Base-by-base conservation (phyloP, 768 basidiomycete genomes). In the Rhodotorula taiwanensis region DNA sequence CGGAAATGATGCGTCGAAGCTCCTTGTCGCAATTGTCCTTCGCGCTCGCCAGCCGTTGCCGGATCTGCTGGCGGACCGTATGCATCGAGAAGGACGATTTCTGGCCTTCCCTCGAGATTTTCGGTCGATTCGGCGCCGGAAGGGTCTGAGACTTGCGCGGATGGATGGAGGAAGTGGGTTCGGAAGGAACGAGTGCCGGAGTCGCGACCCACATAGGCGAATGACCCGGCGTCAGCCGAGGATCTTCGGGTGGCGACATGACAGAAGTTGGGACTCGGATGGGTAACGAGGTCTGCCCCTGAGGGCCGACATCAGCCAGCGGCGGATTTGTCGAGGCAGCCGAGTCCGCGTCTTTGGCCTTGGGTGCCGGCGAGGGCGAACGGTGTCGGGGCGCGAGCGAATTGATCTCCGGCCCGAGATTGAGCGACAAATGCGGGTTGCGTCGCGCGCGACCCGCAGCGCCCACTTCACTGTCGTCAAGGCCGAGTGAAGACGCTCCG, bases 11-110 rank as follows among this genome's bases (percentile, higher is more conserved):
- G 74, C 90, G 86, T 73, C 86, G 85, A 14, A 99, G 83, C 77
- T 95, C 91, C 80, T 88, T 88, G 83, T 99, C 91, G 80, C 94
- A 99, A 69, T 89, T 88, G 54, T 88, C 84, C 80, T 99, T 98
- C 61, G 94, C 92, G 6, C 86, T 87, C 79, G 85, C 87, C 76
- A 98, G 84, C 61, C 95, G 85, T 67, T 90, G 84, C 43, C 87
- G 89, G 72, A 98, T 89, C 79, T 97, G 93, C 58, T 90, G 84
- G 65, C 88, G 81, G 67, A 97, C 77, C 31, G 66, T 64, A 28
- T 65, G 58, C 71, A 73, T 71, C 55, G 71, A 71, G 64, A 73
- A 73, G 5, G 58, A 44, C 45, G 67, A 56, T 14, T 34, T 21
- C 23, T 45, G 21, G 42, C 43, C 58, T n/a, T 64, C 23, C 28